Evolutionary conservation across 2,329 filamentous ascomycete genomes (phyloP), one percentile per base, ranked within the genome.

Genomic region (Penicillium verrucosum): DNA sequence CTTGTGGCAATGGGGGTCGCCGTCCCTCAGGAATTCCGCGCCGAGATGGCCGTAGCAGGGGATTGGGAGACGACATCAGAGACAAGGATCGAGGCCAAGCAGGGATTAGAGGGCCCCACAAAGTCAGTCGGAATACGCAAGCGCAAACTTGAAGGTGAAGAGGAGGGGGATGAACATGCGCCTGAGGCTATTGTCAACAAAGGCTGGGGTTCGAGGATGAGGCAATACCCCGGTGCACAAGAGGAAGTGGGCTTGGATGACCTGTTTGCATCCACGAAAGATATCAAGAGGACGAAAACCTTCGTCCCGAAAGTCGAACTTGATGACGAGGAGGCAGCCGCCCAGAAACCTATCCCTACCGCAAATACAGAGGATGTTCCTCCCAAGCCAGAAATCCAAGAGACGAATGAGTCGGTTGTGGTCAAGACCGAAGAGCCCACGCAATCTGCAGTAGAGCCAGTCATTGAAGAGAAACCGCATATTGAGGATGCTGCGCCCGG

Each of bases 1-100:
- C 80, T 99, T 11, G 92, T 89, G 5, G 89, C 89, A 36, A 83
- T 99, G 81, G 94, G 94, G 0, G 86, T 99, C 47, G 85, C 86
- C 45, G 84, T 97, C 52, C 94, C 94, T 0, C 86, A 90, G 43
- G 86, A 89, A 62, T 86, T 90, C 55, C 81, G 90, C 57, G 81
- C 83, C 2, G 90, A 94, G 58, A 86, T 97, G 84, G 92, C 92
- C 5, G 86, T 97, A 78, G 87, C 88, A 4, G 91, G 94, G 32
- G 89, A 96, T 51, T 99, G 93, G 93, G 85, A 90, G 57, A 85
- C 83, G 6, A 83, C 90, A 40, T 81, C 85, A 43, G 80, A 78
- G 62, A 75, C 65, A 30, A 64, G 67, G 23, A 68, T 77, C 27
- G 66, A 70, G 5, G 75, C 80, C 14, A 78, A 80, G 11, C 72